These are phyloP conservation scores for Nicotiana rustica DNA, from an alignment of 305 asterid genomes.

Conservation along the genomic window DNA sequence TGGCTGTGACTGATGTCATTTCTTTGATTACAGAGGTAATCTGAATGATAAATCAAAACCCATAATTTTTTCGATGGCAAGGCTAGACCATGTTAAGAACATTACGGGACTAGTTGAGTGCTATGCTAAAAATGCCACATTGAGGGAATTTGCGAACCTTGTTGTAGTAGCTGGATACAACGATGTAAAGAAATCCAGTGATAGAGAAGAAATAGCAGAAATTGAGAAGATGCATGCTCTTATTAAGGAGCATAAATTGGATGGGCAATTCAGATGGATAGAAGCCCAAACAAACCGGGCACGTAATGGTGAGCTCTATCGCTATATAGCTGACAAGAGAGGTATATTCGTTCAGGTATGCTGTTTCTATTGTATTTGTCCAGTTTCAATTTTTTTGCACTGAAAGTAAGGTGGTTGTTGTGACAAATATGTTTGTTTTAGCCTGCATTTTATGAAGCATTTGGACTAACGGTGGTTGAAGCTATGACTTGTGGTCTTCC, in stretches of 20 bases:
- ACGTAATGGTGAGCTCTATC: constrained; percentile 94
- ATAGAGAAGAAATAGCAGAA: constrained; percentile 90
- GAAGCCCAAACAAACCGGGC: constrained; percentile 83
- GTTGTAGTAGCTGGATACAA: constrained; percentile 91
- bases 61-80: constrained; percentile 96
- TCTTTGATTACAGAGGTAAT: constrained; percentile 62
- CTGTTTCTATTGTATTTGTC: neutral
- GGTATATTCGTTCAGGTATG: constrained; percentile 94
- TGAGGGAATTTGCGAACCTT: constrained; percentile 81
- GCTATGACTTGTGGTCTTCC: constrained; percentile 98
- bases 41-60: constrained; percentile 81
- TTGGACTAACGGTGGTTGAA: constrained; percentile 97
- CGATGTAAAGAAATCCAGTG: constrained; percentile 79
- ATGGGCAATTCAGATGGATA: constrained; percentile 88
- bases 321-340: constrained; percentile 89
- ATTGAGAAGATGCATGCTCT: constrained; percentile 96
- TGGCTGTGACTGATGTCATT: constrained; percentile 30
- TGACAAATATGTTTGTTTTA: constrained; percentile 36
- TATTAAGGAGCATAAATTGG: constrained; percentile 68
- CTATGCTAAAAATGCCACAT: constrained; percentile 74
- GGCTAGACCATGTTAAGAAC: constrained; percentile 96
- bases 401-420: neutral
- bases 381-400: neutral
- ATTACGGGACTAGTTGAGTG: constrained; percentile 90
- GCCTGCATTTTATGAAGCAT: constrained; percentile 99